Evolutionary conservation across 495 filamentous ascomycete genomes (phyloP).

Genomic region (Neurospora sp.): DNA sequence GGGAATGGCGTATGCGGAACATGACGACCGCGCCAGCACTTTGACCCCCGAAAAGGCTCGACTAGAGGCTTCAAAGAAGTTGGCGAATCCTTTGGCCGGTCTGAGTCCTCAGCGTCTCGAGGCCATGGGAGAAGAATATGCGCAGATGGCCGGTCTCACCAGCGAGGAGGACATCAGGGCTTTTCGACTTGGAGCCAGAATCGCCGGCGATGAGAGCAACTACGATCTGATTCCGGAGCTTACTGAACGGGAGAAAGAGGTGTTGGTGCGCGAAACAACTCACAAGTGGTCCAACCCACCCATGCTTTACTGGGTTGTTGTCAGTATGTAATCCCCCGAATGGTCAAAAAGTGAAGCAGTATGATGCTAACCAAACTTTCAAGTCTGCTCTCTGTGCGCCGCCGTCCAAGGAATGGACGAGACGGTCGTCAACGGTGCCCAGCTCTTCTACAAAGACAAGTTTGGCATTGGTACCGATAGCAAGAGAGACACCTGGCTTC

Average conservation of each 20-base stretch:
- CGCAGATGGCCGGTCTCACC: conserved; percentile 49
- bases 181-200: conserved; percentile 63
- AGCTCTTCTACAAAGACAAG: conserved; percentile 53
- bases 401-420: conserved; percentile 62
- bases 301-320: conserved; percentile 57
- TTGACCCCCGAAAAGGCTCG: conserved; percentile 3
- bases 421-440: conserved; percentile 71
- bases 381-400: conserved; percentile 34
- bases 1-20: background rate
- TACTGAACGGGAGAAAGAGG: conserved; percentile 44
- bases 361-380: background rate
- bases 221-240: conserved; percentile 47
- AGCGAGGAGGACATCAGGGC: conserved; percentile 55
- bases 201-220: conserved; percentile 35
- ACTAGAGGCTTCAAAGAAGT: conserved; percentile 22
- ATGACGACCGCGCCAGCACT: background rate
- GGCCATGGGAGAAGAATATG: conserved; percentile 56
- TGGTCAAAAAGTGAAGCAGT: conserved; percentile 36
- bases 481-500: conserved; percentile 46
- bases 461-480: conserved; percentile 53
- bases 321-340: conserved; percentile 20
- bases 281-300: conserved; percentile 66
- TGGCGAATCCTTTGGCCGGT: conserved; percentile 64
- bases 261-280: conserved; percentile 51
- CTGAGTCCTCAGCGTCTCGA: conserved; percentile 48